Base-by-base conservation (phyloP, 352 stramenopile species). In the Pythium chondricola region DNA sequence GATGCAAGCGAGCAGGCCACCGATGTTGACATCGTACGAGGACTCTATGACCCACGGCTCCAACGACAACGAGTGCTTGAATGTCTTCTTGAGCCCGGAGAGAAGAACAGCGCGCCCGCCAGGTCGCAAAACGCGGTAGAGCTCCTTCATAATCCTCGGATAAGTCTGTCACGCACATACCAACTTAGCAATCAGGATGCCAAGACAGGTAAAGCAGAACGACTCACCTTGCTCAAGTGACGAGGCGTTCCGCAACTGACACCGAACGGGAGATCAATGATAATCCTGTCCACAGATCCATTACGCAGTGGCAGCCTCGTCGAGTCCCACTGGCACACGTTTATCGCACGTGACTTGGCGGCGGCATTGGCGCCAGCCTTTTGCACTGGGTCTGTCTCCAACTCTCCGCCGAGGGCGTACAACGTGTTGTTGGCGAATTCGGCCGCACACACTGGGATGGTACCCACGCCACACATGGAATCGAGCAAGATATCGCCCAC, bases 231-330 rank as follows among this genome's bases (percentile, higher is more conserved):
- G 61, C 75, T 85, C 56, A 88, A 81, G 24, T 76, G 56, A 2
- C 71, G 71, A 27, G 84, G 69, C 43, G 74, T 91, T 29, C 80
- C 77, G 42, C 80, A 91, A 33, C 72, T 77, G 40, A 87, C 56
- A 9, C 80, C 80, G 40, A 91, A 91, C 13, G 80, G 80, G 71
- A 91, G 78, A 48, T 91, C 80, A 33, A 91, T 81, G 33, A 91
- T 49, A 29, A 89, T 47, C 32, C 69, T 66, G 54, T 91, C 80
- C 32, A 91, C 57, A 30, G 52, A 74, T 17, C 68, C 60, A 21
- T 38, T 65, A 16, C 76, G 72, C 21, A 91, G 57, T 6, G 80
- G 80, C 39, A 91, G 52, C 0, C 56, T 48, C 17, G 72, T 72
- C 26, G 64, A 83, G 57, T 87, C 74, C 80, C 77, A 91, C 17